Percentiles rank a stretch among this genome's conserved stretches.
Conservation (phyloP, 2,329 filamentous ascomycete genomes). For the Stemphylium vesicarium region DNA sequence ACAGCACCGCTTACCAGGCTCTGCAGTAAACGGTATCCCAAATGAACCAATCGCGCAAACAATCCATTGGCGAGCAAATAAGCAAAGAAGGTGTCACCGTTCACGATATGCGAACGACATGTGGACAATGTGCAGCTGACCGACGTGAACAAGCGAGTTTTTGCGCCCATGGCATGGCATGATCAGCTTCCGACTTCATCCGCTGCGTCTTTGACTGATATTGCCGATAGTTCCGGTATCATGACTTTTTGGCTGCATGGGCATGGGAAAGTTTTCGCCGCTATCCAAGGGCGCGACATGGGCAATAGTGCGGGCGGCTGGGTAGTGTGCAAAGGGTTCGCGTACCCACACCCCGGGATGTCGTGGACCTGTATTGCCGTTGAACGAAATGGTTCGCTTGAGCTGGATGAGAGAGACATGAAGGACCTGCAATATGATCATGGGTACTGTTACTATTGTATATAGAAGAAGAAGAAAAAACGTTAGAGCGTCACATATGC, state of each 20-base stretch:
- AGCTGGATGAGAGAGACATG: neutral
- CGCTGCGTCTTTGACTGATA: neutral
- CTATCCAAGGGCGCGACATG: neutral
- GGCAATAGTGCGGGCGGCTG: neutral
- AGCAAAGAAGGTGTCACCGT: conserved; percentile 7
- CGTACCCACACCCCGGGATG: conserved; percentile 1
- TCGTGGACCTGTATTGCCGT: neutral
- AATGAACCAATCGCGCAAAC: neutral
- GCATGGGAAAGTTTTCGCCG: conserved; percentile 3
- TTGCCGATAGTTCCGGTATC: conserved; percentile 7
- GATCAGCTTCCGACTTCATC: conserved; percentile 1
- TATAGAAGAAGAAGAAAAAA: neutral
- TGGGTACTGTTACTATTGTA: neutral
- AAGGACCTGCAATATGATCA: too few relatives aligned
- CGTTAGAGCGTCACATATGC: neutral
- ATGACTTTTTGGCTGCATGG: conserved; percentile 5
- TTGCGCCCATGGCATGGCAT: neutral
- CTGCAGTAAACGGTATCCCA: too few relatives aligned
- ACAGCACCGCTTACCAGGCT: too few relatives aligned
- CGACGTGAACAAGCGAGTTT: too few relatives aligned
- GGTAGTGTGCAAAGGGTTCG: neutral
- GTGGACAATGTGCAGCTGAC: conserved; percentile 2
- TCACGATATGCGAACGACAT: conserved; percentile 15
- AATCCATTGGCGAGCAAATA: neutral
- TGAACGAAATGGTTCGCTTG: neutral